These are phyloP conservation scores for Euphorbia pulcherrima DNA, from an alignment of 345 rosid genomes.

Conservation along the genomic window DNA sequence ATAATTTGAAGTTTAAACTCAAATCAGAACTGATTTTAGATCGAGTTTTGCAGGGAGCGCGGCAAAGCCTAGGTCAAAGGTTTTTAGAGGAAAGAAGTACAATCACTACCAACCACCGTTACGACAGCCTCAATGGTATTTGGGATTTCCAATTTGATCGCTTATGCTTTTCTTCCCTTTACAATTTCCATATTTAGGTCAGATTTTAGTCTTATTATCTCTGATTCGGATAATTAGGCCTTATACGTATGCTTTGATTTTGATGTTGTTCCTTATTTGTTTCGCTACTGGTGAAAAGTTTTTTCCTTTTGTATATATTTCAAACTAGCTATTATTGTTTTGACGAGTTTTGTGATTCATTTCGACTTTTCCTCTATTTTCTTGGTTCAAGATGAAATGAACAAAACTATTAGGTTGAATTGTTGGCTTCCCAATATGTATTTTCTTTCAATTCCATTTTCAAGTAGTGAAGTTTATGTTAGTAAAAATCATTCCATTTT, in stretches of 20 bases:
- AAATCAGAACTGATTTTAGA: too few species aligned
- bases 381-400: slow-evolving; percentile 43
- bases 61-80: too few species aligned
- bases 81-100: too few species aligned
- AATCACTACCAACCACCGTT: too few species aligned
- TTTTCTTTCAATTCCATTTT: slow-evolving; percentile 24
- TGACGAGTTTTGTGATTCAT: slow-evolving; percentile 28
- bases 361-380: too few species aligned
- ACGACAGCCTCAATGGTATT: too few species aligned
- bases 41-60: too few species aligned
- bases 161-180: too few species aligned
- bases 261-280: slow-evolving; percentile 15
- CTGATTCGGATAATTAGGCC: slow-evolving; percentile 21
- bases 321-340: slow-evolving; percentile 41
- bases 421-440: slow-evolving; percentile 27
- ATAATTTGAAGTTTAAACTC: too few species aligned
- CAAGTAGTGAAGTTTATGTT: slow-evolving; percentile 34
- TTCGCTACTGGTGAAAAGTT: slow-evolving; percentile 55
- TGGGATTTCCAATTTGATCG: too few species aligned
- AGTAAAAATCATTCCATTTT: too few species aligned
- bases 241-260: slow-evolving; percentile 20
- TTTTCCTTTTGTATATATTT: slow-evolving; percentile 33
- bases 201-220: slow-evolving; percentile 50
- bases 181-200: too few species aligned
- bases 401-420: slow-evolving; percentile 30